Evolutionary conservation across 495 filamentous ascomycete species (phyloP), one percentile per base, ranked within the genome.

Genomic region (Aspergillus sclerotioniger): DNA sequence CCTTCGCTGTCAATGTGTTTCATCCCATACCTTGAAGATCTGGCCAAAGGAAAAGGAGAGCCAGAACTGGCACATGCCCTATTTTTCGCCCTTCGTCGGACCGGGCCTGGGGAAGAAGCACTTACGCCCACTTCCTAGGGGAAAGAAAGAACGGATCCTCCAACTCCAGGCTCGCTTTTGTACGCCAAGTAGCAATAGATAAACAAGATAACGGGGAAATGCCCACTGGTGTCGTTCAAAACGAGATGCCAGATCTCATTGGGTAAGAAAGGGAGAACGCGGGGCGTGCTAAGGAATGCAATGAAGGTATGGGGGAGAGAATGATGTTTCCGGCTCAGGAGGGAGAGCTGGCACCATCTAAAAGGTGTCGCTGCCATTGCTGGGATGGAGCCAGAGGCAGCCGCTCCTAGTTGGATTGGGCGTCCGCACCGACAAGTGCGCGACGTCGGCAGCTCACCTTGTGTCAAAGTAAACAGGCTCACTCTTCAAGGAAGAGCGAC

Each of bases 361-460:
- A 58, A 33, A 33, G 32, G 19, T 45, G 55, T n/a, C 31, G 45
- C 56, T 51, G 51, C 48, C 55, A 45, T 44, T 19, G 55, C 47
- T 48, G 37, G 25, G 25, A 45, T 25, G 33, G 35, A 28, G 16
- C 39, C 21, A 29, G 39, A 20, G 37, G 35, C 20, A 29, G 52
- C 37, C 10, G 13, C 37, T 45, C 49, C 15, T n/a, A 28, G 53
- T 32, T 32, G 28, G 35, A 13, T 50, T 48, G 19, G 10, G 19
- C 4, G 28, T 28, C 49, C 21, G 25, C 35, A 48, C 39, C 5
- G 21, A 17, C 6, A 35, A 33, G n/a, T 48, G 52, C 8, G 44
- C 19, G 41, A 52, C 17, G 25, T 56, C 55, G 51, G 58, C 59
- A 67, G 67, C 71, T 76, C 74, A 75, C 71, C 70, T 71, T 66